Percentiles rank a stretch among this genome's conserved stretches.
phyloP scores from a whole-genome alignment of 192 early-diverging fungal species.

The Diversispora eburnea region DNA sequence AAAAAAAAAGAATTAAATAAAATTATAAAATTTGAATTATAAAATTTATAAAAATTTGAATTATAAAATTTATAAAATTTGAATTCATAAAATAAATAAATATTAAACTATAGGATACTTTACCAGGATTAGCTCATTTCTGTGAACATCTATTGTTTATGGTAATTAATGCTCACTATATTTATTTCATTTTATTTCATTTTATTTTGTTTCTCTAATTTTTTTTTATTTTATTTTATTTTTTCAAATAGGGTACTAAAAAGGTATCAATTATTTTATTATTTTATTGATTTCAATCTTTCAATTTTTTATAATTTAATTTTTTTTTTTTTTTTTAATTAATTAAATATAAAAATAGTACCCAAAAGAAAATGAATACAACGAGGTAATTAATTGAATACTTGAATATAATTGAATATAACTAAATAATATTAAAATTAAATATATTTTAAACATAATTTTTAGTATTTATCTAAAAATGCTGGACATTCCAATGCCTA shows the following conservation, averaged over 20 bases:
- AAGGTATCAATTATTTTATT: not conserved
- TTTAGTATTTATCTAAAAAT: conserved; percentile 45
- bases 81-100: no score
- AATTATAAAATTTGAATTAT: no score
- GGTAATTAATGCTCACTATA: conserved; percentile 38
- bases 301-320: not conserved
- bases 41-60: no score
- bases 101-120: conserved; percentile 35
- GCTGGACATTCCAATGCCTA: conserved; percentile 51
- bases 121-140: conserved; percentile 67
- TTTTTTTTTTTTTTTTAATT: no score
- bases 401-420: not conserved
- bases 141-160: conserved; percentile 67
- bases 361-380: conserved; percentile 63
- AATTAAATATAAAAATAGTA: conserved; percentile 45
- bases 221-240: not conserved
- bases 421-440: not conserved
- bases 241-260: not conserved
- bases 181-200: not conserved
- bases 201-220: not conserved
- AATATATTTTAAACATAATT: not conserved
- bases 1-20: no score
- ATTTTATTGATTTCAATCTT: not conserved
- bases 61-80: no score
- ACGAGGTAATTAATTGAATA: conserved; percentile 4